Percentiles rank a stretch among this genome's conserved stretches.
These are phyloP conservation scores for Puccinia novopanici DNA, from an alignment of 1,284 basidiomycete species.

Conservation along the genomic window DNA sequence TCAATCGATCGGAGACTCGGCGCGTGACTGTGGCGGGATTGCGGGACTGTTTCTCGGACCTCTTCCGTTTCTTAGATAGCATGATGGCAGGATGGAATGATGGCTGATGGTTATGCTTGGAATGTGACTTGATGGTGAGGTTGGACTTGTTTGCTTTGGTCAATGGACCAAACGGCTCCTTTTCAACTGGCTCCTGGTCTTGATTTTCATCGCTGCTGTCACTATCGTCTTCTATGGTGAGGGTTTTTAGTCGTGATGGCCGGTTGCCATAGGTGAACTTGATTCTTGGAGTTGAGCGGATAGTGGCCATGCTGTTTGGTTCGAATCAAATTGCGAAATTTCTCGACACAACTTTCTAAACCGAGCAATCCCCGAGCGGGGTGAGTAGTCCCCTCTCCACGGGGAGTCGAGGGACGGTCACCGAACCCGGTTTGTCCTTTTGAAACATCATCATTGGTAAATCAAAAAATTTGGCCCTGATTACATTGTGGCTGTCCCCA, in stretches of 20 bases:
- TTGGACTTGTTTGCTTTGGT: background rate
- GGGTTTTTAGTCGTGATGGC: background rate
- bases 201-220: constrained; percentile 3
- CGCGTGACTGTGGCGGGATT: background rate
- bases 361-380: too few species aligned
- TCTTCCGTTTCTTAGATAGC: background rate
- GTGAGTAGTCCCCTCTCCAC: too few species aligned
- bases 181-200: background rate
- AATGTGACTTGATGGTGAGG: background rate
- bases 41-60: background rate
- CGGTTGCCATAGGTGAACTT: constrained; percentile 21
- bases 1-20: constrained; percentile 21
- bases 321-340: too few species aligned
- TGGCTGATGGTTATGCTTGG: background rate
- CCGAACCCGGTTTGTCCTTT: too few species aligned
- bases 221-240: background rate
- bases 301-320: background rate
- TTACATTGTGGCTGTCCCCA: too few species aligned
- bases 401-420: too few species aligned
- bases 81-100: background rate
- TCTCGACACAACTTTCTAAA: too few species aligned
- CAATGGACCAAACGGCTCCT: background rate
- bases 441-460: too few species aligned
- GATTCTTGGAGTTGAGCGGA: background rate
- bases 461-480: too few species aligned